These are phyloP conservation scores for Fusarium ramigenum DNA, from an alignment of 2,329 filamentous ascomycete genomes.

Conservation along the genomic window DNA sequence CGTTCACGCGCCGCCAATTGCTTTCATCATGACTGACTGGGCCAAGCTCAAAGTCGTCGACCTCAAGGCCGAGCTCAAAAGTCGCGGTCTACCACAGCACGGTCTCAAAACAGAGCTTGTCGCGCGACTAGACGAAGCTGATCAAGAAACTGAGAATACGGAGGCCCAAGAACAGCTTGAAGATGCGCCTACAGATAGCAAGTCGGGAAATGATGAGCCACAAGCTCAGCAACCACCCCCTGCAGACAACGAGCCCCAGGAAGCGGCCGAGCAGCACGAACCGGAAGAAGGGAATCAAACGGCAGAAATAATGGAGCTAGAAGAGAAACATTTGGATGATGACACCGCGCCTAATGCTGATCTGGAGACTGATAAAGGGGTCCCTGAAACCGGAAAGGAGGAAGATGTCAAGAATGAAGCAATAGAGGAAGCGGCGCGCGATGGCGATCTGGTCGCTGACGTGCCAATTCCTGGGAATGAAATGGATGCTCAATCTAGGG, in stretches of 20 bases:
- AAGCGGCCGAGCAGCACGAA: slow-evolving; percentile 13
- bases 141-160: slow-evolving; percentile 10
- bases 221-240: background rate
- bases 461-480: slow-evolving; percentile 11
- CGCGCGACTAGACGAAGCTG: slow-evolving; percentile 61
- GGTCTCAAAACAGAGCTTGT: slow-evolving; percentile 79
- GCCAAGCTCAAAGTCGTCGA: slow-evolving; percentile 76
- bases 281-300: background rate
- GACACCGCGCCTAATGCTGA: background rate
- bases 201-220: slow-evolving; percentile 12
- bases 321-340: background rate
- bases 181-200: slow-evolving; percentile 18
- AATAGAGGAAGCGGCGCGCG: slow-evolving; percentile 1
- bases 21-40: slow-evolving; percentile 60
- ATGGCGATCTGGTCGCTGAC: background rate
- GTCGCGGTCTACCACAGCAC: slow-evolving; percentile 72
- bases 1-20: slow-evolving; percentile 14
- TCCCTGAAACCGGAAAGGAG: background rate
- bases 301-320: background rate
- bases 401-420: slow-evolving; percentile 17
- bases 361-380: slow-evolving; percentile 2
- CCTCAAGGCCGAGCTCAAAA: slow-evolving; percentile 78
- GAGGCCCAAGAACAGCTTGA: slow-evolving; percentile 15
- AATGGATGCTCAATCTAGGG: slow-evolving; percentile 9
- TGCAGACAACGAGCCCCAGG: background rate